Base-by-base conservation (phyloP, 768 basidiomycete species). In the Amanita rubescens region DNA sequence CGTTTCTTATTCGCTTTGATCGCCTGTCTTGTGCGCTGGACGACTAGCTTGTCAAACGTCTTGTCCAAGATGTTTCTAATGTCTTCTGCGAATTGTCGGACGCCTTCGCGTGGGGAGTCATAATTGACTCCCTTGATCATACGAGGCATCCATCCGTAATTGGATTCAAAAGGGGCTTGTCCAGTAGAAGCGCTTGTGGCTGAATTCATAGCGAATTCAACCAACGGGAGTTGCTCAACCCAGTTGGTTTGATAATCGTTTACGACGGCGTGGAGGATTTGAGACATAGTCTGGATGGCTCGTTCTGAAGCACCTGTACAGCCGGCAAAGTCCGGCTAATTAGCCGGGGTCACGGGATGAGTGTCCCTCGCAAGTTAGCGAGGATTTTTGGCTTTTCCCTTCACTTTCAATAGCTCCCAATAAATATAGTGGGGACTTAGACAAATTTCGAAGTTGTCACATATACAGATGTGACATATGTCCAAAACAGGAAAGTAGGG, bases 201-300 rank as follows among this genome's bases (percentile, higher is more conserved):
- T 0, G 59, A 49, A 30, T 63, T 77, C 4, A 74, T 65, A 0
- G 71, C 71, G 57, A 76, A 75, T 53, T 75, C 70, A 0, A 63
- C 61, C 44, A 69, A 46, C 3, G 67, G 67, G 0, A 71, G 10
- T 5, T 60, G 58, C 0, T 63, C 55, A 0, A 65, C 58, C 69
- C 70, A 73, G 42, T 74, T 62, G 0, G 57, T 60, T 38, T 72
- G 70, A 19, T 70, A 57, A 0, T 62, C 59, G 0, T 45, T 10
- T 0, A 71, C 56, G 0, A 57, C 12, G 0, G 62, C 35, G 0
- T 59, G 45, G 30, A 73, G 60, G 6, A 72, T 70, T 50, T 72
- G 68, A 1, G 56, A 59, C 1, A 74, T 53, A n/a, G 45, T 59
- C 0, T 61, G 37, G 37, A 68, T 73, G 0, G 59, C 62, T 5